Conservation (phyloP, 768 basidiomycete species). For the Termitomyces sp. region DNA sequence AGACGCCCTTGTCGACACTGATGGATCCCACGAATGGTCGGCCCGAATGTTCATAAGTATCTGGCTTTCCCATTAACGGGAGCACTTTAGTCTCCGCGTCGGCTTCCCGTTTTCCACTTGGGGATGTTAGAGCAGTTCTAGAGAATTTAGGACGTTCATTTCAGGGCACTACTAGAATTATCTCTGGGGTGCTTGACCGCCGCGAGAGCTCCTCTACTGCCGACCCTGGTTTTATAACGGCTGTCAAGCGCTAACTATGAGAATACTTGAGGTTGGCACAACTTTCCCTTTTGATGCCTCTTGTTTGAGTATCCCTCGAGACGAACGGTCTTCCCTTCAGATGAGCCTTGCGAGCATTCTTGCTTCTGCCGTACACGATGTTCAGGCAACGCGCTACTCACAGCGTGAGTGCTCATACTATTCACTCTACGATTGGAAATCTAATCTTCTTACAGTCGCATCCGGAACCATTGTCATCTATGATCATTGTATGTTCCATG, state of each 20-base stretch:
- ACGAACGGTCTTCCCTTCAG: not conserved
- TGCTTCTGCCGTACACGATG: conserved; percentile 30
- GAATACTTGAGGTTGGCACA: not conserved
- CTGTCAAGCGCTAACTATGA: not conserved
- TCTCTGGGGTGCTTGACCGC: not conserved
- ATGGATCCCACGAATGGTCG: not conserved
- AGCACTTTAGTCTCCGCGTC: not conserved
- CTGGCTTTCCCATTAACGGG: not conserved
- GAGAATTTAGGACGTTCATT: not conserved
- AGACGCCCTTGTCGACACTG: not conserved
- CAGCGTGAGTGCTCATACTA: conserved; percentile 32
- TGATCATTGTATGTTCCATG: conserved; percentile 47
- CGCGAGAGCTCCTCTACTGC: not conserved
- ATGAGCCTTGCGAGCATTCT: conserved; percentile 16
- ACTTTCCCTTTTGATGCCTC: conserved; percentile 1
- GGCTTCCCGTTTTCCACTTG: not conserved
- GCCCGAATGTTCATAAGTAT: too few species aligned
- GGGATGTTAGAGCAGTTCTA: not conserved
- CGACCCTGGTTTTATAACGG: conserved; percentile 1
- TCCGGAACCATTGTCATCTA: conserved; percentile 51
- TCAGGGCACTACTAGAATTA: not conserved
- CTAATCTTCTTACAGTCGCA: conserved; percentile 36
- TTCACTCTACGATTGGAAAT: not conserved
- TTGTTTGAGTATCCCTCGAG: conserved; percentile 6
- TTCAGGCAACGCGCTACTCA: conserved; percentile 42